Evolutionary conservation across 2,329 filamentous ascomycete genomes (phyloP), one percentile per base, ranked within the genome.

Genomic region (Fusarium subglutinans): DNA sequence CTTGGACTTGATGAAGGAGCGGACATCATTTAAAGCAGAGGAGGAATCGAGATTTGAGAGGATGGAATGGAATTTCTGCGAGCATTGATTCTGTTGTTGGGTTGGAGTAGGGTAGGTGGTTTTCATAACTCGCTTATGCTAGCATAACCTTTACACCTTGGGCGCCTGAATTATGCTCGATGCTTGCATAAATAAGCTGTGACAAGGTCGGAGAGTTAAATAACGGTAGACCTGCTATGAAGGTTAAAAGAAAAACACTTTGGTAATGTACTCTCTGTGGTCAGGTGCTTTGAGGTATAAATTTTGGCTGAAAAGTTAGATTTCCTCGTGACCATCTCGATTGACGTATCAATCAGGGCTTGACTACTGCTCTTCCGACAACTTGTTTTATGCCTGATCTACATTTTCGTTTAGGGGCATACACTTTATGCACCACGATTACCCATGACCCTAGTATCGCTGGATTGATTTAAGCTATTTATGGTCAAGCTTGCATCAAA

Each of bases 41-140:
- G 47, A 60, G 26, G n/a, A 60, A 7, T n/a, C n/a, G 5, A 55
- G 22, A 22, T 51, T 51, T 6, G 22, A 40, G 26, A 26, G 13
- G 26, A 35, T 59, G 33, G 43, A 51, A 15, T 59, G 57, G 57
- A 40, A 24, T 8, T 60, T 60, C 18, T 54, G 47, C 20, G 57
- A 60, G n/a, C 57, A 60, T 54, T 61, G 22, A 50, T 37, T 18
- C 8, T 37, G 33, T 35, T 35, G 13, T 35, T 15, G 6, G 14
- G 35, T 37, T 37, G 8, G 35, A 37, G 47, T 50, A 50, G 47
- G 28, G 28, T 30, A 50, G 28, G 3, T n/a, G 35, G 35, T 4
- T 18, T 47, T 22, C 0, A 15, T 28, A 12, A 8, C 3, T 33
- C 3, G 43, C 43, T 44, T 30, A 6, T n/a, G 26, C 14, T 30